phyloP scores from a whole-genome alignment of 2,329 filamentous ascomycete genomes.

The Cadophora malorum region DNA sequence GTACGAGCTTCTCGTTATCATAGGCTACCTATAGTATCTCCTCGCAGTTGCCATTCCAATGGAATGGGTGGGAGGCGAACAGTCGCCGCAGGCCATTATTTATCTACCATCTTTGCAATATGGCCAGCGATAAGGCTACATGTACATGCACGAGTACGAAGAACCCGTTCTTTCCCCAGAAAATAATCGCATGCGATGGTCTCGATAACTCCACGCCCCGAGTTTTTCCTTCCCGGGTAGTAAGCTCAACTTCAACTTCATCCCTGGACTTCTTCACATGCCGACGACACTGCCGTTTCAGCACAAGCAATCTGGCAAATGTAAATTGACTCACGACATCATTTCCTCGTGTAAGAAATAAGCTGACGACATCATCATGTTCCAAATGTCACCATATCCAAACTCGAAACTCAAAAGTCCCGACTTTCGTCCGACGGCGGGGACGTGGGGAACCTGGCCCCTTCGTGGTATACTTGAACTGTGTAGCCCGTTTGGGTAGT shows the following conservation, averaged over 20 bases:
- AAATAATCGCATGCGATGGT: background rate
- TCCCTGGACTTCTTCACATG: background rate
- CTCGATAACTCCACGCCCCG: background rate
- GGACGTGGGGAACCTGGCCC: background rate
- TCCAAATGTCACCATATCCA: background rate
- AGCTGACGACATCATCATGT: slow-evolving; percentile 13
- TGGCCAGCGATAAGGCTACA: background rate
- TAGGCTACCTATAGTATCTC: background rate
- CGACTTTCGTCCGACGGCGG: background rate
- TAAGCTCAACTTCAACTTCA: background rate
- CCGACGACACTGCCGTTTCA: background rate
- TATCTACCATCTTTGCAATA: background rate
- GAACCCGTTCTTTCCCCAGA: slow-evolving; percentile 2
- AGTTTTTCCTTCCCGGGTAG: background rate
- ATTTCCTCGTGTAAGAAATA: slow-evolving; percentile 1
- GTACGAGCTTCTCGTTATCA: slow-evolving; percentile 9
- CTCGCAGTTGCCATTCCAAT: background rate
- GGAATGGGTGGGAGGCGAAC: background rate
- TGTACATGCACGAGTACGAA: background rate
- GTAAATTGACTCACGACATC: background rate
- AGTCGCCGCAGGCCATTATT: background rate
- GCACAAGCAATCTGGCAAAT: background rate
- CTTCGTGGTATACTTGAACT: background rate
- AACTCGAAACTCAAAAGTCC: background rate
- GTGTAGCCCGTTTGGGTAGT: background rate